These are phyloP conservation scores for Apiospora kogelbergensis DNA, from an alignment of 2,329 filamentous ascomycete genomes.

Conservation along the genomic window DNA sequence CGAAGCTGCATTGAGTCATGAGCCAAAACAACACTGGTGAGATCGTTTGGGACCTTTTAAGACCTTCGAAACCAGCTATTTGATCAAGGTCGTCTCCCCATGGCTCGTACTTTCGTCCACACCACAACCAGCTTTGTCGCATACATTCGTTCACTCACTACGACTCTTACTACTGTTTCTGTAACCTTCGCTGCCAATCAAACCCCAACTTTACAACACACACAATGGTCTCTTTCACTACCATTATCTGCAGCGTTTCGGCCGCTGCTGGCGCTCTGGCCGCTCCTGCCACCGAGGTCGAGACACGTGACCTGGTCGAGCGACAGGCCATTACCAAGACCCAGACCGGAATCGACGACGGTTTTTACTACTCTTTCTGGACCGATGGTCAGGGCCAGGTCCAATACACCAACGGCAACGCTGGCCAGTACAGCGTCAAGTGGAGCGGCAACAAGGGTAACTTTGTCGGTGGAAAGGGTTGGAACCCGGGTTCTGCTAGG, in stretches of 20 bases:
- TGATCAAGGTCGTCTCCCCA: no score
- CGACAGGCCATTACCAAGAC: constrained; percentile 39
- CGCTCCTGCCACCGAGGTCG: constrained; percentile 35
- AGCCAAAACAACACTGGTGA: not conserved
- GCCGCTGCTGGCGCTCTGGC: constrained; percentile 34
- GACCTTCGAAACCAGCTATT: no score
- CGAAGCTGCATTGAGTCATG: no score
- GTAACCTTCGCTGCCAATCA: no score
- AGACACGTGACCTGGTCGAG: constrained; percentile 34
- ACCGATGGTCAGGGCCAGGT: constrained; percentile 51
- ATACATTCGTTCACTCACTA: not conserved
- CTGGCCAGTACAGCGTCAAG: constrained; percentile 47
- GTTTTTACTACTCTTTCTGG: constrained; percentile 63
- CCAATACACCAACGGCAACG: constrained; percentile 54
- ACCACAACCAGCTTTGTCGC: not conserved
- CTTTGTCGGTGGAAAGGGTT: constrained; percentile 52
- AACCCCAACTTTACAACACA: not conserved
- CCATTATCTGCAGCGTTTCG: constrained; percentile 36
- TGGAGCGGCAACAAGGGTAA: constrained; percentile 48
- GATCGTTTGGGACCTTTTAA: not conserved
- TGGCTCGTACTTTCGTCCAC: no score
- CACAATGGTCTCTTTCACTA: constrained; percentile 41
- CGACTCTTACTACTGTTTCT: no score
- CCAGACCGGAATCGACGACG: constrained; percentile 52
- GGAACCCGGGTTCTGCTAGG: constrained; percentile 32